Base-by-base conservation (phyloP, 2,329 filamentous ascomycete species). In the Cercospora zeina region DNA sequence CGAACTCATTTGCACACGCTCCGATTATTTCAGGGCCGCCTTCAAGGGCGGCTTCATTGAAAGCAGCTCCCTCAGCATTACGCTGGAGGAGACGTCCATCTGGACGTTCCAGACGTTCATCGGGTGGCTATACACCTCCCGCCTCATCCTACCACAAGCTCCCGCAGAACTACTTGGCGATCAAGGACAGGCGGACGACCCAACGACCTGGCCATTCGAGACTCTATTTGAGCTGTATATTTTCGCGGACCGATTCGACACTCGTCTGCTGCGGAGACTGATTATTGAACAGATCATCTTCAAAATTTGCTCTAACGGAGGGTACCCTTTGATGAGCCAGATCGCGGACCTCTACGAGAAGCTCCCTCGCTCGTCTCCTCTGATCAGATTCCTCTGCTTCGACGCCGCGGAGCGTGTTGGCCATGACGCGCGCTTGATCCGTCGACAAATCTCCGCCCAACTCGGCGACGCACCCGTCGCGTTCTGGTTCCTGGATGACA, bases 21-120 rank as follows among this genome's bases (percentile, higher is more conserved):
- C 54, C 7, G 24, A 30, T 13, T 57, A 57, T 24, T 57, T 49
- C 37, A 1, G 37, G 8, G 16, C 19, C 14, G n/a, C 42, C 21
- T 57, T 57, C 54, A 47, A n/a, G 10, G 34, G 24, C 7, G 3
- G 3, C 2, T 59, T 59, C 57, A n/a, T 3, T 16, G 57, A 59
- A 8, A 11, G 47, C 5, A n/a, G 5, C 2, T 19, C 54, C 3
- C 21, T 27, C 14, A 21, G 8, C 14, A 37, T 34, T 21, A 27
- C 37, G 36, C 54, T 39, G 19, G 49, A 51, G 4, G 60, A 64
- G 1, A 49, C 51, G 6, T 13, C 45, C 19, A 58, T 51, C 8
- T 62, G 59, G 62, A 31, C 59, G 1, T 60, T 66, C 61, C 33
- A 62, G 50, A 57, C 60, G 2, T 66, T 64, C 39, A 19, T 64